phyloP scores from a whole-genome alignment of 2,329 filamentous ascomycete species.

The Hymenoscyphus albidus region DNA sequence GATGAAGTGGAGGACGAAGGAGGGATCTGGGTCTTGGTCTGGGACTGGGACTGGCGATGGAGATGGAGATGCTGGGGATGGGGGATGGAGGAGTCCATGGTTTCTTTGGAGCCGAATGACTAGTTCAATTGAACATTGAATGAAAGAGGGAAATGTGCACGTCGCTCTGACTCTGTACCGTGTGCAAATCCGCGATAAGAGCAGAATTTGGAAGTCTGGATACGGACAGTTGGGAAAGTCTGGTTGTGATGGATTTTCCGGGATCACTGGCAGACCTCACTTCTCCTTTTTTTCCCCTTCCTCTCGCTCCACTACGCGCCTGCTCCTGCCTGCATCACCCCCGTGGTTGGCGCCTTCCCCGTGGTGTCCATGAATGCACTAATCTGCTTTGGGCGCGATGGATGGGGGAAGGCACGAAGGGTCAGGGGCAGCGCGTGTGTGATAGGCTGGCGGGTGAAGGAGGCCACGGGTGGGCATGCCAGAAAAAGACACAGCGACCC shows the following conservation, averaged over 20 bases:
- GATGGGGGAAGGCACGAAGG: background rate
- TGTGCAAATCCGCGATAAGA: background rate
- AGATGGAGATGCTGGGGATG: background rate
- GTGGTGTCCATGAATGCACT: background rate
- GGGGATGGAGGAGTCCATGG: slow-evolving; percentile 25
- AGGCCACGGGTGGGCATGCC: too few relatives aligned
- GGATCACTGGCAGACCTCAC: background rate
- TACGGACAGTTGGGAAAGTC: slow-evolving; percentile 1
- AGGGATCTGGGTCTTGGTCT: background rate
- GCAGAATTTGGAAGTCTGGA: slow-evolving; percentile 1
- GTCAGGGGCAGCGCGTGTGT: background rate
- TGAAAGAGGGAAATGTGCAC: slow-evolving; percentile 25
- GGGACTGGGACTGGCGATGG: slow-evolving; percentile 1
- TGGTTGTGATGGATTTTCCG: background rate
- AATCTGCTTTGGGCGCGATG: background rate
- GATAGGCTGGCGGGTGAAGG: background rate
- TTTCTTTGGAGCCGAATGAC: slow-evolving; percentile 16
- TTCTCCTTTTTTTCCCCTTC: background rate
- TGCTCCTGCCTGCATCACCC: background rate
- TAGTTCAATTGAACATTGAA: slow-evolving; percentile 24
- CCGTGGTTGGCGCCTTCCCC: slow-evolving; percentile 1
- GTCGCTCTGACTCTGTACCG: slow-evolving; percentile 1
- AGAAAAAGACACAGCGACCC: too few relatives aligned
- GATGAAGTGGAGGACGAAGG: slow-evolving; percentile 4
- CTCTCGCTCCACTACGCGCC: background rate